Evolutionary conservation across 2,329 filamentous ascomycete genomes (phyloP).

Genomic region (Tympanopsis confertula): DNA sequence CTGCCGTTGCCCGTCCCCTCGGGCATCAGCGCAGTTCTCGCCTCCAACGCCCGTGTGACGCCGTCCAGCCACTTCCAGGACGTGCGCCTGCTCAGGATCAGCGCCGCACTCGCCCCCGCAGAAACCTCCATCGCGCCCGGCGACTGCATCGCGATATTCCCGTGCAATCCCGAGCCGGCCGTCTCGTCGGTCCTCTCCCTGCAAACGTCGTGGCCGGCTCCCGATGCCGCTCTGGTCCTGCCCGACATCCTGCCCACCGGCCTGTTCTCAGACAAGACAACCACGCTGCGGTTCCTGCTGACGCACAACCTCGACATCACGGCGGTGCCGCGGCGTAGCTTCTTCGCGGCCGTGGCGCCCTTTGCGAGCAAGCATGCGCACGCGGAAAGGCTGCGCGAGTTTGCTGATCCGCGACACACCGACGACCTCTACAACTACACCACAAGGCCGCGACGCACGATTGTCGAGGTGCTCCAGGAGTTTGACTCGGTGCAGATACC

Average conservation of each 20-base stretch:
- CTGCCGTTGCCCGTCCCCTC: too few relatives aligned
- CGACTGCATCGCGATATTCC: constrained; percentile 70
- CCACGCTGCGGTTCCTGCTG: constrained; percentile 65
- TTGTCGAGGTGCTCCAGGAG: constrained; percentile 83
- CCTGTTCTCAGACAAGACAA: constrained; percentile 14
- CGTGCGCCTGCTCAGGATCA: constrained; percentile 75
- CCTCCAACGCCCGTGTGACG: constrained; percentile 63
- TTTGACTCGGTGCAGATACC: constrained; percentile 78
- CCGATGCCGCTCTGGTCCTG: too few relatives aligned
- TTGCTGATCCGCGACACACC: constrained; percentile 65
- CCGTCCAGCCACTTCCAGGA: constrained; percentile 79
- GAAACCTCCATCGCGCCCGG: constrained; percentile 47
- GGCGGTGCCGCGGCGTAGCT: constrained; percentile 75
- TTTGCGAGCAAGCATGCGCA: constrained; percentile 65
- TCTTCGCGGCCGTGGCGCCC: constrained; percentile 69
- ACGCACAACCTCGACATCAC: constrained; percentile 80
- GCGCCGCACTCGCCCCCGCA: constrained; percentile 40
- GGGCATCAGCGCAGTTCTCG: constrained; percentile 36
- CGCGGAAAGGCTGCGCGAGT: constrained; percentile 71
- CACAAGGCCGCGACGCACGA: constrained; percentile 76
- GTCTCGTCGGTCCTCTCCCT: constrained; percentile 71
- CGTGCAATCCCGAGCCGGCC: constrained; percentile 75
- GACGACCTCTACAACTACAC: constrained; percentile 97
- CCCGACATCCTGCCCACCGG: constrained; percentile 13
- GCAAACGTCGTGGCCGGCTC: too few relatives aligned